phyloP scores from a whole-genome alignment of 2,329 filamentous ascomycete species.

The Cladophialophora immunda region DNA sequence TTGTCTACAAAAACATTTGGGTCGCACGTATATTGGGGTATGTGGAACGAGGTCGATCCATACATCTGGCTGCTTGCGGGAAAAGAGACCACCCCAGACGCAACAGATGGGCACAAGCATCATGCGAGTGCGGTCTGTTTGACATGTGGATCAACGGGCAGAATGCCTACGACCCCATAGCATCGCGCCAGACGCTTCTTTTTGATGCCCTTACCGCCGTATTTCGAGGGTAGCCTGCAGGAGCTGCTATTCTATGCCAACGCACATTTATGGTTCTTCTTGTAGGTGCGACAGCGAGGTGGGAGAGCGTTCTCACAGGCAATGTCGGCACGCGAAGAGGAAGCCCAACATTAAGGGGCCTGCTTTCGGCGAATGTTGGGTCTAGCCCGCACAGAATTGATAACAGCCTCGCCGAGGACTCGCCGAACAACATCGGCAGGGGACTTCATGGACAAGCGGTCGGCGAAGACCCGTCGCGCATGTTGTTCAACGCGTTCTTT shows the following conservation, averaged over 20 bases:
- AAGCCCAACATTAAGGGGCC: background rate
- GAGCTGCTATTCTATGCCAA: conserved; percentile 3
- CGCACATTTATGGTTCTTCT: conserved; percentile 11
- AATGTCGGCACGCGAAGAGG: background rate
- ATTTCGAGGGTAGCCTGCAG: conserved; percentile 9
- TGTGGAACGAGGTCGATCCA: conserved; percentile 12
- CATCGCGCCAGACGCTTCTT: conserved; percentile 10
- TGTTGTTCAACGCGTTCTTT: conserved; percentile 8
- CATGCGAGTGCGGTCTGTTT: conserved; percentile 16
- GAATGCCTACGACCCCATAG: conserved; percentile 9
- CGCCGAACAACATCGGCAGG: background rate
- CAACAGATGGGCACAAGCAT: conserved; percentile 8
- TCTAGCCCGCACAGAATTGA: background rate
- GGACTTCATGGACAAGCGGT: too few relatives aligned
- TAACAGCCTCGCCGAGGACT: background rate
- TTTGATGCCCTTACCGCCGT: conserved; percentile 9
- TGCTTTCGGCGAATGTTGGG: background rate
- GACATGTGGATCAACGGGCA: conserved; percentile 20
- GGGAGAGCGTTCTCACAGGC: conserved; percentile 5
- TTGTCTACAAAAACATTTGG: conserved; percentile 9
- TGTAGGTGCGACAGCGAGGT: conserved; percentile 8
- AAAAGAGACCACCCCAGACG: conserved; percentile 9
- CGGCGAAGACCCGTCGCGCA: conserved; percentile 3
- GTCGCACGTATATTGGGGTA: background rate
- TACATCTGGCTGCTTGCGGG: conserved; percentile 7